Percentiles rank a stretch among this genome's conserved stretches.
Evolutionary conservation across 192 early-diverging fungal species (phyloP).

Genomic region (Rhizophagus clarus): DNA sequence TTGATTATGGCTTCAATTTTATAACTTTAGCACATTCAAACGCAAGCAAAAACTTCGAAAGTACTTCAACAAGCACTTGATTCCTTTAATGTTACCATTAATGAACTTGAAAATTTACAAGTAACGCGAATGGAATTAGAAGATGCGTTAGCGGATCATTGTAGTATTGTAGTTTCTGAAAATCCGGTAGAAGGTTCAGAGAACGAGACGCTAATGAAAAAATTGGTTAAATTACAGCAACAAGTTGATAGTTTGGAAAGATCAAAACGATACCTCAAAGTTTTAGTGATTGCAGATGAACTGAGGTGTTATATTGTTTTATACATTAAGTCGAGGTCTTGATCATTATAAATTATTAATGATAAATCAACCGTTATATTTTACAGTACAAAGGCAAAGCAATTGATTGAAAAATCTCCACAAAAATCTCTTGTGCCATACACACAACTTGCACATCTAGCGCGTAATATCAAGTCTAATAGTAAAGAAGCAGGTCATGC

Average conservation of each 20-base stretch:
- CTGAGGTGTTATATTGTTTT: slow-evolving; percentile 39
- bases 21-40: not conserved
- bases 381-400: slow-evolving; percentile 38
- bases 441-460: slow-evolving; percentile 41
- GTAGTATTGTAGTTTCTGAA: not conserved
- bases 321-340: slow-evolving; percentile 19
- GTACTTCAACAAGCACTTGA: not conserved
- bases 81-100: slow-evolving; percentile 7
- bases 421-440: slow-evolving; percentile 47
- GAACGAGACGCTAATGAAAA: slow-evolving; percentile 21
- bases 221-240: slow-evolving; percentile 37
- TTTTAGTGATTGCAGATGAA: slow-evolving; percentile 43
- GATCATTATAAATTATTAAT: not conserved
- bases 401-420: slow-evolving; percentile 42
- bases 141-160: slow-evolving; percentile 8
- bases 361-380: not conserved
- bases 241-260: slow-evolving; percentile 38
- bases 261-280: slow-evolving; percentile 47
- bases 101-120: slow-evolving; percentile 29
- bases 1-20: not conserved
- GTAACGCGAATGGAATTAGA: slow-evolving; percentile 22
- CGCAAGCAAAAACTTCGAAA: not conserved
- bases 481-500: slow-evolving; percentile 19
- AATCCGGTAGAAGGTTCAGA: not conserved
- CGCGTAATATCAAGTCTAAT: slow-evolving; percentile 30